phyloP scores from a whole-genome alignment of 768 basidiomycete genomes.

The Ramaria rubella region DNA sequence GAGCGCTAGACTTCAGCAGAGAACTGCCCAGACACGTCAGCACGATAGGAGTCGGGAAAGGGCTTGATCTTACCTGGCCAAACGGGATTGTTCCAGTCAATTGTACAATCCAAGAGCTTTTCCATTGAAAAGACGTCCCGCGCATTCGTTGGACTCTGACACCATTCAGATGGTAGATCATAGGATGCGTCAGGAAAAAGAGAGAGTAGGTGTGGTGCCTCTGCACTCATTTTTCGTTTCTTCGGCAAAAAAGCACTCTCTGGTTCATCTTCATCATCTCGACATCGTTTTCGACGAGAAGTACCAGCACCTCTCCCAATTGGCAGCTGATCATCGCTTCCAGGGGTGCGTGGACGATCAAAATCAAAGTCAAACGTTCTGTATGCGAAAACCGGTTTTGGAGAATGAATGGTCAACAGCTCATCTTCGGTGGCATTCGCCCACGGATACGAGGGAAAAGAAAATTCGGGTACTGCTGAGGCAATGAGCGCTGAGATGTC shows the following conservation, averaged over 20 bases:
- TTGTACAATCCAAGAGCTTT: not conserved
- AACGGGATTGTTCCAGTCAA: not conserved
- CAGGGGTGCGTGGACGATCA: not conserved
- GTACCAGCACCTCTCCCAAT: not conserved
- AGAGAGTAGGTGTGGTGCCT: not conserved
- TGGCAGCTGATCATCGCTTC: not conserved
- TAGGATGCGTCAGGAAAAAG: not conserved
- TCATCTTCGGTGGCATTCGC: not conserved
- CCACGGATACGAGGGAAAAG: not conserved
- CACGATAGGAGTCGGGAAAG: no score
- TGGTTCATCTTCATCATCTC: not conserved
- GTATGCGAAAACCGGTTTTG: slow-evolving; percentile 8
- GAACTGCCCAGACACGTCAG: no score
- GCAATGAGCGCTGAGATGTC: not conserved
- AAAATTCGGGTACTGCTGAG: not conserved
- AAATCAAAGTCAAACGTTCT: slow-evolving; percentile 7
- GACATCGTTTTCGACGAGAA: slow-evolving; percentile 5
- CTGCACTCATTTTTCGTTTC: not conserved
- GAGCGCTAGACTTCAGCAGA: no score
- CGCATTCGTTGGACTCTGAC: not conserved
- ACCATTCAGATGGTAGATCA: not conserved
- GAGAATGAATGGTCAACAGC: slow-evolving; percentile 6
- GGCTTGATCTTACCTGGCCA: not conserved
- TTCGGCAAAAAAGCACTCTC: not conserved
- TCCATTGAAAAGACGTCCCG: not conserved